phyloP scores from a whole-genome alignment of 179 eudicot genomes.

The Pouteria campechiana region DNA sequence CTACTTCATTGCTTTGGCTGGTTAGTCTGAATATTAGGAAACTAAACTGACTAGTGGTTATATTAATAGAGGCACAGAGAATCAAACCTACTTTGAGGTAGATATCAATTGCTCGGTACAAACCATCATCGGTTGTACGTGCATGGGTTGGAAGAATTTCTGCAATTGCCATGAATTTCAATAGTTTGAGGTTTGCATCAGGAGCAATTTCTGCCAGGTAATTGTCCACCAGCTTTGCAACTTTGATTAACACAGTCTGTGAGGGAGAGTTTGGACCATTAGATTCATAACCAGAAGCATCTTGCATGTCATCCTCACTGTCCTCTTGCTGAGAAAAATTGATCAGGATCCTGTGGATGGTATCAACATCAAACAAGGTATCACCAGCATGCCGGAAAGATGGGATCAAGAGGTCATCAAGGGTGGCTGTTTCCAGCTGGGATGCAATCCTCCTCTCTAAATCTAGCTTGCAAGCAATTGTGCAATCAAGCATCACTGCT shows the following conservation, averaged over 20 bases:
- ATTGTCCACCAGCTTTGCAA: constrained; percentile 72
- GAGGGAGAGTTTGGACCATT: constrained; percentile 76
- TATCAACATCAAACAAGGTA: constrained; percentile 81
- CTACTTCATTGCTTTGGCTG: too few relatives aligned
- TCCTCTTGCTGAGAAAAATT: constrained; percentile 83
- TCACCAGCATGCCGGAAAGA: constrained; percentile 74
- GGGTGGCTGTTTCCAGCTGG: constrained; percentile 73
- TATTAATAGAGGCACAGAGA: background rate
- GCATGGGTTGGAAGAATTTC: constrained; percentile 84
- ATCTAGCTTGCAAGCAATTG: constrained; percentile 63
- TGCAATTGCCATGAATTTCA: constrained; percentile 64
- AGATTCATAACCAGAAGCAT: constrained; percentile 51
- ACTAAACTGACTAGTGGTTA: too few relatives aligned
- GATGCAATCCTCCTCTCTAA: constrained; percentile 90
- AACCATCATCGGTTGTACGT: constrained; percentile 60
- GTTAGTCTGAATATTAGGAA: too few relatives aligned
- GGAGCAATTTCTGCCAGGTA: constrained; percentile 92
- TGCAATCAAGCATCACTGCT: constrained; percentile 59
- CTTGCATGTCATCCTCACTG: constrained; percentile 65
- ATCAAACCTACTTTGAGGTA: constrained; percentile 79
- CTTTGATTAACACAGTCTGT: constrained; percentile 64
- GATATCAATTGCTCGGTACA: constrained; percentile 80
- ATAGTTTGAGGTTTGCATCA: constrained; percentile 81
- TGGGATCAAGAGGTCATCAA: constrained; percentile 84
- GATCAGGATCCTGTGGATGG: constrained; percentile 71